A percentile compares a stretch with the other conserved stretches of the same genome.
Conservation (phyloP, 495 filamentous ascomycete species). For the Neurospora sp. region DNA sequence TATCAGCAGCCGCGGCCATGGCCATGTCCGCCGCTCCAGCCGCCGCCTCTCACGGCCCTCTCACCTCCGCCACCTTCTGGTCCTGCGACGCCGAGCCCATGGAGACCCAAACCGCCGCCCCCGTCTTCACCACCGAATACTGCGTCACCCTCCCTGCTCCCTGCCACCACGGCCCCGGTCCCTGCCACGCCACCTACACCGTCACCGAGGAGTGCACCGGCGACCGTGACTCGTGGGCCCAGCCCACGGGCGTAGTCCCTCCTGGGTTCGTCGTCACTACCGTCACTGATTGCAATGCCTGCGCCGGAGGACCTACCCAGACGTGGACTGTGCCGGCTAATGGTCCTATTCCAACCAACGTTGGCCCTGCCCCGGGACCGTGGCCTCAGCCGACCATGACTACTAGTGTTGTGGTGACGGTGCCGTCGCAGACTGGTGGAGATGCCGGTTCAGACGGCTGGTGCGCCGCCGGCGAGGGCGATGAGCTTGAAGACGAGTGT, state of each 20-base stretch:
- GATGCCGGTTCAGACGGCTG: neutral
- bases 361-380: neutral
- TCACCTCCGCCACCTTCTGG: conserved; percentile 9
- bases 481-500: conserved; percentile 6
- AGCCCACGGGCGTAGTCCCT: conserved; percentile 13
- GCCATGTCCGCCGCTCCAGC: neutral
- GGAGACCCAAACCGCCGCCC: conserved; percentile 9
- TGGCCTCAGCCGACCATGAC: neutral
- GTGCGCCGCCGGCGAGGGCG: conserved; percentile 20
- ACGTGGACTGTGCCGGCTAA: neutral
- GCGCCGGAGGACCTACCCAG: neutral
- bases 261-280: conserved; percentile 32
- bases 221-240: conserved; percentile 13
- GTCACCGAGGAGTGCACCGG: conserved; percentile 31
- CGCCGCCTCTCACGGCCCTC: neutral
- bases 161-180: conserved; percentile 28
- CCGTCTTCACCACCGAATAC: conserved; percentile 32
- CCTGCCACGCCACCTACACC: conserved; percentile 33
- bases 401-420: neutral
- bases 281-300: conserved; percentile 7
- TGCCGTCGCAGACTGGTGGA: neutral
- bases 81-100: conserved; percentile 6
- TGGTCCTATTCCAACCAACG: neutral
- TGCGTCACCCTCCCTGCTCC: conserved; percentile 29
- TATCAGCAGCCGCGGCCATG: neutral